These are phyloP conservation scores for Fraxinus quadrangulata DNA, from an alignment of 257 asterid species.

Conservation along the genomic window DNA sequence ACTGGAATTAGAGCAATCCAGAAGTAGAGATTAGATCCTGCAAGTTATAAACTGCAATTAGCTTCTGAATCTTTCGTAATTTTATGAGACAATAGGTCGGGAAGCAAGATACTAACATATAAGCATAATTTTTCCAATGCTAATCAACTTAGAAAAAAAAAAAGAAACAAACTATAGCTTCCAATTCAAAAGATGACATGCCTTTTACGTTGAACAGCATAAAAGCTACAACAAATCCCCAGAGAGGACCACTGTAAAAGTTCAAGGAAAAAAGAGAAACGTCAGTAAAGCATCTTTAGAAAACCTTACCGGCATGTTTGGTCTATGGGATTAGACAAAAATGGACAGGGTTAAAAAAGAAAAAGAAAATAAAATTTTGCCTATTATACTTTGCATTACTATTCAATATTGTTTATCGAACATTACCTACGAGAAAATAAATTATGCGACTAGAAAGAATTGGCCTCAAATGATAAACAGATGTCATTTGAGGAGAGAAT, in stretches of 20 bases:
- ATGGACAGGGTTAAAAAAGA: not conserved
- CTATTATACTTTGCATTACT: not conserved
- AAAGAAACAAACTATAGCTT: slow-evolving; percentile 8
- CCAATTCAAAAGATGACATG: slow-evolving; percentile 22
- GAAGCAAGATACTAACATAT: slow-evolving; percentile 10
- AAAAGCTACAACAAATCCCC: slow-evolving; percentile 98
- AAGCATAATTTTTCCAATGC: not conserved
- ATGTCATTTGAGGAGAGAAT: not conserved
- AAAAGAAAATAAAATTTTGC: not conserved
- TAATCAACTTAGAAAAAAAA: not conserved
- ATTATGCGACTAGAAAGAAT: not conserved
- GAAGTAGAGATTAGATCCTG: slow-evolving; percentile 98
- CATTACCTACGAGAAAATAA: not conserved
- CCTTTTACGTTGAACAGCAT: slow-evolving; percentile 92
- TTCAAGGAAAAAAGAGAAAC: slow-evolving; percentile 15
- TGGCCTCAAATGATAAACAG: not conserved
- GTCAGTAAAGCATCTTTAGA: slow-evolving; percentile 29
- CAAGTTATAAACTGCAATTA: slow-evolving; percentile 29
- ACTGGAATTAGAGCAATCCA: slow-evolving; percentile 96
- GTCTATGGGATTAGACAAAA: not conserved
- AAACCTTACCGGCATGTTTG: not conserved
- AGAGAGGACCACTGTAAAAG: slow-evolving; percentile 78
- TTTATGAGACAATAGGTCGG: slow-evolving; percentile 1
- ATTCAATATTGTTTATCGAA: not conserved
- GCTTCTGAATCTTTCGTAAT: slow-evolving; percentile 8